Percentiles rank a stretch among this genome's conserved stretches.
Evolutionary conservation across 331 rosid species (phyloP).

Genomic region (Telfairia occidentalis): DNA sequence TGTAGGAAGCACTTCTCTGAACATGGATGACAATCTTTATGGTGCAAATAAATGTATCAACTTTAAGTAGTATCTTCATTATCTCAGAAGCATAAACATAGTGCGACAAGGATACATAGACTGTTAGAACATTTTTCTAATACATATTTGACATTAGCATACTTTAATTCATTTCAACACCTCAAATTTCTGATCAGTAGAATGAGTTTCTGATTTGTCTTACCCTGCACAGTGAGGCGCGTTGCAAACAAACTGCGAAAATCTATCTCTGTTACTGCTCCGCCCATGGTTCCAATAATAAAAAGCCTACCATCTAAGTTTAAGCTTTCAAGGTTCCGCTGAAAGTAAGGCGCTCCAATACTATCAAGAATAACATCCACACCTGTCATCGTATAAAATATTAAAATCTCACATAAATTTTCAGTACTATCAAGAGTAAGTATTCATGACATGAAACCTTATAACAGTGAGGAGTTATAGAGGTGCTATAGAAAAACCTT

Average conservation of each 20-base stretch:
- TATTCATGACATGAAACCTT: not conserved
- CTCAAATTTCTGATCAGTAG: not conserved
- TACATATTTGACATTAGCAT: not conserved
- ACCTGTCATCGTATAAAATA: slow-evolving; percentile 33
- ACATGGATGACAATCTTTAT: not conserved
- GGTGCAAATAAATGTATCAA: not conserved
- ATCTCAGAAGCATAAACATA: not conserved
- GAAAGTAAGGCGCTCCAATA: slow-evolving; percentile 67
- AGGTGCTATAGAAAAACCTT: slow-evolving; percentile 36
- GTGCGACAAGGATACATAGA: not conserved
- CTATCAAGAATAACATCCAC: slow-evolving; percentile 90
- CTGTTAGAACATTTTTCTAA: not conserved
- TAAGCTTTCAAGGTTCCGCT: slow-evolving; percentile 65
- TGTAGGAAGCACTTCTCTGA: not conserved
- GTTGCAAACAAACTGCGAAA: slow-evolving; percentile 41
- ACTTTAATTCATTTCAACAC: not conserved
- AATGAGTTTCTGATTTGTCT: not conserved
- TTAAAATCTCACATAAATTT: not conserved
- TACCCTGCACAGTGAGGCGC: slow-evolving; percentile 95
- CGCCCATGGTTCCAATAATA: slow-evolving; percentile 62
- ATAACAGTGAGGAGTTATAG: not conserved
- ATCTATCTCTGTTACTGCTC: slow-evolving; percentile 39
- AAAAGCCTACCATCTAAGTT: slow-evolving; percentile 78
- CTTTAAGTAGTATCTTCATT: not conserved
- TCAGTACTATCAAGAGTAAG: no score